Base-by-base conservation (phyloP, 306 rosid genomes). In the Corylus heterophylla region DNA sequence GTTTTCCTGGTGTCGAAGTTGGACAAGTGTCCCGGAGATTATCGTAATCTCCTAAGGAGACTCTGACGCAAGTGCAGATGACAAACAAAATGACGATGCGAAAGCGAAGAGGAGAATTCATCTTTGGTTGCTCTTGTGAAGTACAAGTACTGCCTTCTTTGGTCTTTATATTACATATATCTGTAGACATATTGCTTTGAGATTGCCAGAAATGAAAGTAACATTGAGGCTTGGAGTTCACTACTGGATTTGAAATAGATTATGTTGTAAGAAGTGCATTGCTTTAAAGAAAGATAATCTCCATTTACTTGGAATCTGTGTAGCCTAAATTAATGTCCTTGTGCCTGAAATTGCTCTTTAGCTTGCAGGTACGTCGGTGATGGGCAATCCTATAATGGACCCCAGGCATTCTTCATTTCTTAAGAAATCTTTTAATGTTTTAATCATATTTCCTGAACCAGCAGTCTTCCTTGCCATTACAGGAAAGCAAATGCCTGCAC, bases 1-100 rank as follows among this genome's bases (percentile, higher is more conserved):
- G 88, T 48, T 78, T 77, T 39, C 7, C 75, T 1, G 81, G 74
- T 29, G 71, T 49, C 39, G 85, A 71, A n/a, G 94, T 73, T 1
- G 96, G 96, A 68, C 97, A 92, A 35, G 80, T 74, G 83, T 92
- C 96, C 16, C 83, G 89, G 16, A 90, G 81, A 54, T 86, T 88
- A 39, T 86, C 89, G 68, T 62, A 73, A 74, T 92, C 96, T 27
- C 90, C 84, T 62, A 52, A 69, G 55, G 85, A 74, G 59, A 80
- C 8, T 25, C 80, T 54, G 54, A 77, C 63, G 79, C 55, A 77
- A 68, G 59, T 39, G 29, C 76, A 79, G 63, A 76, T 29, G 81
- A 81, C 29, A 25, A 83, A 3, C 45, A 87, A 54, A n/a, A 80
- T 61, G 74, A 79, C 31, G 74, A 88, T 31, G 74, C 68, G 62